Evolutionary conservation across 2,329 filamentous ascomycete species (phyloP).

Genomic region (Aspergillus alliaceus): DNA sequence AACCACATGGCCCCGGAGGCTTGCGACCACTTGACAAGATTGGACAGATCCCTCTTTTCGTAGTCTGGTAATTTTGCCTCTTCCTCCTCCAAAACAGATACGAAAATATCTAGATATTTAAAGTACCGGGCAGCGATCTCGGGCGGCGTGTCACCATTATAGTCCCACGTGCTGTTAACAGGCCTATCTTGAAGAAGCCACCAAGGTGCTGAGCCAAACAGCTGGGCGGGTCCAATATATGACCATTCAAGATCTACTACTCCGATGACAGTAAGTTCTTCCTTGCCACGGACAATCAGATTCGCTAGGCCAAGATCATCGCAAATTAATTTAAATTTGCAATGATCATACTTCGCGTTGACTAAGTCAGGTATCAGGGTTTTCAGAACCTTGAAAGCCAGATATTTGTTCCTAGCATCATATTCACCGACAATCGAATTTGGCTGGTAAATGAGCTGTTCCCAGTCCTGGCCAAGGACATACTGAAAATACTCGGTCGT

Average conservation of each 20-base stretch:
- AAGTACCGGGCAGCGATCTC: constrained; percentile 26
- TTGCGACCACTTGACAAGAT: constrained; percentile 35
- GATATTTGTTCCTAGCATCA: constrained; percentile 30
- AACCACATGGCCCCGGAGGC: constrained; percentile 38
- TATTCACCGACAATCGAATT: constrained; percentile 32
- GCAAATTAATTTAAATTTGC: constrained; percentile 40
- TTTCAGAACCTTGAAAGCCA: constrained; percentile 29
- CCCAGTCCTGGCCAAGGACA: constrained; percentile 31
- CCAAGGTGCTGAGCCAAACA: constrained; percentile 39
- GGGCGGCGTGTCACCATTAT: constrained; percentile 19
- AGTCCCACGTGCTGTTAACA: constrained; percentile 30
- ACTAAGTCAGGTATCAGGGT: constrained; percentile 25
- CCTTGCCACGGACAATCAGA: constrained; percentile 34
- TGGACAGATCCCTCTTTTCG: constrained; percentile 29
- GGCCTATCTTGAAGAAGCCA: constrained; percentile 38
- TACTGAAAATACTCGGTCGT: constrained; percentile 37
- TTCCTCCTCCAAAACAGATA: constrained; percentile 33
- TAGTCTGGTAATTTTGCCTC: constrained; percentile 27
- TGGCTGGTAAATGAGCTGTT: constrained; percentile 35
- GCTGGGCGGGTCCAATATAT: constrained; percentile 38
- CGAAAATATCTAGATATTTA: constrained; percentile 31
- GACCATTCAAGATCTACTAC: constrained; percentile 41
- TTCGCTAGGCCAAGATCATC: constrained; percentile 40
- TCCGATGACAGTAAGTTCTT: constrained; percentile 36
- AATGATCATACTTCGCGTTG: constrained; percentile 24